Evolutionary conservation across 2,329 filamentous ascomycete species (phyloP).

Genomic region (Teratosphaeria nubilosa): DNA sequence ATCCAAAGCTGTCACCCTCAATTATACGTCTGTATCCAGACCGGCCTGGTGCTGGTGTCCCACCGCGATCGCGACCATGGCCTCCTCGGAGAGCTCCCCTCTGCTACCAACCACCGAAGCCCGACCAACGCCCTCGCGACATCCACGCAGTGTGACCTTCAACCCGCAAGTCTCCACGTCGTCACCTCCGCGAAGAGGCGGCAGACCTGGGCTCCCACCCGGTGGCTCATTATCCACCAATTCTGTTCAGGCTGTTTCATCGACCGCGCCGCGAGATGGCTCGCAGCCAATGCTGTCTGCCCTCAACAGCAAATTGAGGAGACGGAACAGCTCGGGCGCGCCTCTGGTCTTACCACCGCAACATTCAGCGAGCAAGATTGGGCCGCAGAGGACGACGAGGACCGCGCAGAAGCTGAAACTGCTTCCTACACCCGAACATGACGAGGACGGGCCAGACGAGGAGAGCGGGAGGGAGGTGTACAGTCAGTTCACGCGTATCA

Average conservation of each 20-base stretch:
- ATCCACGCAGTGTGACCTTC: constrained; percentile 63
- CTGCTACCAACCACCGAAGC: constrained; percentile 3
- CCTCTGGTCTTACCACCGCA: constrained; percentile 36
- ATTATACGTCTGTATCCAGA: neutral
- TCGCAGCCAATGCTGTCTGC: constrained; percentile 58
- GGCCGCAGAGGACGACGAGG: constrained; percentile 88
- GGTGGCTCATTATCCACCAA: constrained; percentile 18
- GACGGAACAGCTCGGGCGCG: constrained; percentile 73
- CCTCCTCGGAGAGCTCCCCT: constrained; percentile 5
- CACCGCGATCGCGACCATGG: neutral
- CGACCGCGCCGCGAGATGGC: constrained; percentile 29
- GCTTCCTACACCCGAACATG: constrained; percentile 80
- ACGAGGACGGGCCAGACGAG: constrained; percentile 67
- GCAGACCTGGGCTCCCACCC: constrained; percentile 22
- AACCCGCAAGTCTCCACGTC: constrained; percentile 49
- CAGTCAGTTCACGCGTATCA: constrained; percentile 94
- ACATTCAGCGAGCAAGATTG: constrained; percentile 51
- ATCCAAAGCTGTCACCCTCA: neutral
- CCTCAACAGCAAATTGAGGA: constrained; percentile 76
- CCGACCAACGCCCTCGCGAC: constrained; percentile 19
- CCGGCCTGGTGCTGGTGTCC: neutral
- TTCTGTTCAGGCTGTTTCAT: constrained; percentile 17
- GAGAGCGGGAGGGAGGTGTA: constrained; percentile 94
- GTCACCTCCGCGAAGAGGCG: constrained; percentile 28
- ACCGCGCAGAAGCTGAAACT: constrained; percentile 95